Conservation (phyloP, 257 asterid genomes). For the Solanum habrochaites region DNA sequence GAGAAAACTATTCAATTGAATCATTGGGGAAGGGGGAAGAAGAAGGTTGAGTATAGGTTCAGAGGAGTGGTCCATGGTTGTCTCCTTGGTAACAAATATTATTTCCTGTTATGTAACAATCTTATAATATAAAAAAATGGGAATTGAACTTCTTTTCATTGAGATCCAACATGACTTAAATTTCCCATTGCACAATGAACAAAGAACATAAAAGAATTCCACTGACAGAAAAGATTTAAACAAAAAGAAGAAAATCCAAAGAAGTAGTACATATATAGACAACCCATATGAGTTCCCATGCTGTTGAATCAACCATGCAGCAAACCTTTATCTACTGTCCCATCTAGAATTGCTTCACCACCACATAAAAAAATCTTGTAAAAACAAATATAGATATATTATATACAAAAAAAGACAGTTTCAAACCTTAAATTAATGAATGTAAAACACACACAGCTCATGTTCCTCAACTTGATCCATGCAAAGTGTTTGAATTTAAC, state of each 20-base stretch:
- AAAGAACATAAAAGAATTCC: conserved; percentile 4
- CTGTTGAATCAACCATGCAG: conserved; percentile 34
- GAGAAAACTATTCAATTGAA: background rate
- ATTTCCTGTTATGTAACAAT: background rate
- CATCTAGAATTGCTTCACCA: conserved; percentile 31
- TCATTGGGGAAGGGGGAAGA: background rate
- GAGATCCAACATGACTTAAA: conserved; percentile 8
- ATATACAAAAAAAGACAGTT: conserved; percentile 1
- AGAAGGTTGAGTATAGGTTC: background rate
- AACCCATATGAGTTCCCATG: conserved; percentile 81
- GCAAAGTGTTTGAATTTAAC: conserved; percentile 31
- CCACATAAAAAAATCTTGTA: conserved; percentile 28
- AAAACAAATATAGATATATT: background rate
- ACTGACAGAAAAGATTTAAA: conserved; percentile 1
- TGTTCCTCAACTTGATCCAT: conserved; percentile 19
- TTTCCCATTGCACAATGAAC: background rate
- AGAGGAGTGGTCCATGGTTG: conserved; percentile 3
- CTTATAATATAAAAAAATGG: background rate
- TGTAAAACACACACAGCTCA: conserved; percentile 18
- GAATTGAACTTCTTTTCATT: background rate
- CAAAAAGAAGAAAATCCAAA: background rate
- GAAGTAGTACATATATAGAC: conserved; percentile 22
- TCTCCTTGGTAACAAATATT: background rate
- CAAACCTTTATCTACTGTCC: conserved; percentile 30
- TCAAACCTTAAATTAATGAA: conserved; percentile 13